Evolutionary conservation across 2,329 filamentous ascomycete genomes (phyloP).

Genomic region (Fusarium siculi): DNA sequence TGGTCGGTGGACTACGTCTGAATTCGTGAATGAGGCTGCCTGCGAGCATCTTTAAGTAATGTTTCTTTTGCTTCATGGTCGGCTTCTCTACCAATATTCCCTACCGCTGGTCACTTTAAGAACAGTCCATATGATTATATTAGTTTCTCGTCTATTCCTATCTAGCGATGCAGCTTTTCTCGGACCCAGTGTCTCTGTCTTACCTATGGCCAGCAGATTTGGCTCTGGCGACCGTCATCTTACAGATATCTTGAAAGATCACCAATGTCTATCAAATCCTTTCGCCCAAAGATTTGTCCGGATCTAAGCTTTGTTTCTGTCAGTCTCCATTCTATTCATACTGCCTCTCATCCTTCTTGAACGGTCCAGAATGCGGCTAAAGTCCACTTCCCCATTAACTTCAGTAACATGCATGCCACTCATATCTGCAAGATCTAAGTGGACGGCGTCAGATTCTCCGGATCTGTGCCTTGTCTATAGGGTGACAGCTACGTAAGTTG

Average conservation of each 20-base stretch:
- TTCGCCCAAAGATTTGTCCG: rapidly evolving
- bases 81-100: not conserved
- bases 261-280: rapidly evolving
- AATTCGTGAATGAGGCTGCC: not conserved
- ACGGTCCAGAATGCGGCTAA: not conserved
- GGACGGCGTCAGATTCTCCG: not conserved
- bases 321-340: rapidly evolving
- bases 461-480: not conserved
- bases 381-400: not conserved
- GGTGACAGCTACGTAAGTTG: not conserved
- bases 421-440: not conserved
- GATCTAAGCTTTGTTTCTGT: rapidly evolving
- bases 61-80: not conserved
- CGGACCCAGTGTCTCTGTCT: rapidly evolving
- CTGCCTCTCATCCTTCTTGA: too few relatives aligned
- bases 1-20: not conserved
- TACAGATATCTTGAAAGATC: rapidly evolving
- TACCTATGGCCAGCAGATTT: not conserved
- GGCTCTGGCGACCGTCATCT: too few relatives aligned
- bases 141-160: not conserved
- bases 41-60: not conserved
- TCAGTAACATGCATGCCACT: not conserved
- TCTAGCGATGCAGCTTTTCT: too few relatives aligned
- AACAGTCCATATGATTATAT: rapidly evolving
- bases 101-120: rapidly evolving